A percentile compares a stretch with the other conserved stretches of the same genome.
Conservation (phyloP, 2,329 filamentous ascomycete genomes). For the Microsporum ferrugineum region DNA sequence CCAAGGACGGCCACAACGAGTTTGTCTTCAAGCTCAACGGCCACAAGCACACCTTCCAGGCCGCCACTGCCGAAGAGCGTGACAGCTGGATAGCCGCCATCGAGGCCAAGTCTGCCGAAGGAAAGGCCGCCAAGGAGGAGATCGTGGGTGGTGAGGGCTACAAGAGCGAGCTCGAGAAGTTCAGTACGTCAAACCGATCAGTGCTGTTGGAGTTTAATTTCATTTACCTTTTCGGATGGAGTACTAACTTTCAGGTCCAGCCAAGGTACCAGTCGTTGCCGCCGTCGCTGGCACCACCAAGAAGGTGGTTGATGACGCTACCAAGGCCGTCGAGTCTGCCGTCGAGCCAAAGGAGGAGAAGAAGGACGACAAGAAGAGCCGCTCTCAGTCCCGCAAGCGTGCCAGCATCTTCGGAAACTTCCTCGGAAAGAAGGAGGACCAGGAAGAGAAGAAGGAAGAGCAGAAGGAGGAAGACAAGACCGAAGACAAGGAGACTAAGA, state of each 20-base stretch:
- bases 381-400: conserved; percentile 48
- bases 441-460: conserved; percentile 28
- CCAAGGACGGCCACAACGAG: conserved; percentile 63
- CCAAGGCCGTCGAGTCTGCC: conserved; percentile 21
- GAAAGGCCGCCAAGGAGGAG: conserved; percentile 64
- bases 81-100: conserved; percentile 84
- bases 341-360: conserved; percentile 26
- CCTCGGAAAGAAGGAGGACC: conserved; percentile 51
- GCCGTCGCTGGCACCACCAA: conserved; percentile 21
- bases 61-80: conserved; percentile 59
- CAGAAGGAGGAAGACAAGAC: conserved; percentile 29
- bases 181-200: conserved; percentile 39
- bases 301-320: conserved; percentile 23
- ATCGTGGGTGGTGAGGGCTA: conserved; percentile 73
- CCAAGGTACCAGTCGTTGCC: conserved; percentile 34
- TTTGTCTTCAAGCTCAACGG: conserved; percentile 77
- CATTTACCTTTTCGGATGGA: conserved; percentile 20
- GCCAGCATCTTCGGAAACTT: conserved; percentile 47
- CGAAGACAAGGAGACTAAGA: conserved; percentile 23
- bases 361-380: conserved; percentile 40
- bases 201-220: conserved; percentile 28
- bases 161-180: conserved; percentile 71
- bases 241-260: conserved; percentile 23
- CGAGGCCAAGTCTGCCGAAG: conserved; percentile 71
- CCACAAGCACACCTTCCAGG: conserved; percentile 93